These are phyloP conservation scores for Monoraphidium neglectum DNA, from an alignment of 139 green algal genomes.

Conservation along the genomic window DNA sequence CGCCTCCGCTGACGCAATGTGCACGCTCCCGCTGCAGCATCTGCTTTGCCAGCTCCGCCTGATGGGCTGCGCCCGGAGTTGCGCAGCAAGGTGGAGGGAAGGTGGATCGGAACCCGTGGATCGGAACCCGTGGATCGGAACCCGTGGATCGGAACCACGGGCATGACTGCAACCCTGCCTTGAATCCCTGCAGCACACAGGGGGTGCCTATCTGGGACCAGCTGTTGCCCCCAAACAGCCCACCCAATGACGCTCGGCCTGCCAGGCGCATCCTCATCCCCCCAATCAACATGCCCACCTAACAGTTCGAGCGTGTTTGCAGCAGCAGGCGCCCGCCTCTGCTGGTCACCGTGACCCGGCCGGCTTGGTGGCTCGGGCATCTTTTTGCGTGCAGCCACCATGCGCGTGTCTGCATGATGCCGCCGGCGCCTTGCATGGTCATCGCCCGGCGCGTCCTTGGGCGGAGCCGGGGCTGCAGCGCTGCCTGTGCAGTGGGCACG, in stretches of 20 bases:
- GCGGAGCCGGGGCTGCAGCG: too few relatives aligned
- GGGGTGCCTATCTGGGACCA: constrained; percentile 10
- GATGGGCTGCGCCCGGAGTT: constrained; percentile 2
- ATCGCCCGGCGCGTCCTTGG: too few relatives aligned
- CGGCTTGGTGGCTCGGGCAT: too few relatives aligned
- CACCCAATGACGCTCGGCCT: background rate
- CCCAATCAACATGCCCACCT: background rate
- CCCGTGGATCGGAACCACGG: background rate
- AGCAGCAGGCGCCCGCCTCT: too few relatives aligned
- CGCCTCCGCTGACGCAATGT: background rate
- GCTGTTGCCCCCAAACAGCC: background rate
- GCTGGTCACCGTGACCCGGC: too few relatives aligned
- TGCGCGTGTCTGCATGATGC: too few relatives aligned
- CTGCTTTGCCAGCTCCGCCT: constrained; percentile 5
- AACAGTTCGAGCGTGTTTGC: too few relatives aligned
- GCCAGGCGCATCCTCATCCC: background rate
- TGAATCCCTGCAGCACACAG: background rate
- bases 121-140: background rate
- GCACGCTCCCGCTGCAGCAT: constrained; percentile 25
- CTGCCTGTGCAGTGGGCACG: too few relatives aligned
- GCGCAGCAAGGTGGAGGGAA: background rate
- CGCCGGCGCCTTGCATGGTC: too few relatives aligned
- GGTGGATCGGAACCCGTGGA: background rate
- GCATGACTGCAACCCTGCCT: background rate
- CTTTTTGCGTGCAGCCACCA: too few relatives aligned